Percentiles rank a stretch among this genome's conserved stretches.
phyloP scores from a whole-genome alignment of 148 eudicot genomes.

The Dianthus caryophyllus region DNA sequence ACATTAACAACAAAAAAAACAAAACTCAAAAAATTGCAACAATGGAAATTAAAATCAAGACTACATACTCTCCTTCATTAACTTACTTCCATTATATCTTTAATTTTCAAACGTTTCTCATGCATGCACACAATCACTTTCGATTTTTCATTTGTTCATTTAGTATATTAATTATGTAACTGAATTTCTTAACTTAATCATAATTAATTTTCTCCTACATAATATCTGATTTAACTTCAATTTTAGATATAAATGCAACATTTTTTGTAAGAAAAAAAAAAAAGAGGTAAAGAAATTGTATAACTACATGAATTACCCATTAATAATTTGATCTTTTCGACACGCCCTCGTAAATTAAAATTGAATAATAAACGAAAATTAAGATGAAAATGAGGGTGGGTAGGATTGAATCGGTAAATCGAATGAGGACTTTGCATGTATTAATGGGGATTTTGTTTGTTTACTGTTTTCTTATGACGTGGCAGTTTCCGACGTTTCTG shows the following conservation, averaged over 20 bases:
- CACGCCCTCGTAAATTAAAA: neutral
- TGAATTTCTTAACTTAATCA: too few species aligned
- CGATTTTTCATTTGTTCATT: too few species aligned
- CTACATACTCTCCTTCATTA: neutral
- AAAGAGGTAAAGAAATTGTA: neutral
- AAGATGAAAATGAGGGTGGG: constrained; percentile 15
- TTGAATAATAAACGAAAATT: neutral
- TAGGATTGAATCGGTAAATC: constrained; percentile 49
- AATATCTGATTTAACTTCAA: too few species aligned
- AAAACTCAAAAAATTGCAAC: neutral
- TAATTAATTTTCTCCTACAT: too few species aligned
- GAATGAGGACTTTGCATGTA: constrained; percentile 54
- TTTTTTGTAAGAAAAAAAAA: too few species aligned
- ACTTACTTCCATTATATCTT: neutral
- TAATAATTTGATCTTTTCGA: too few species aligned
- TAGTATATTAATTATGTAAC: neutral
- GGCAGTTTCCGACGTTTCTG: constrained; percentile 54
- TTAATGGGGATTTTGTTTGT: constrained; percentile 45
- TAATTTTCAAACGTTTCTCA: neutral
- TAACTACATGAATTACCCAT: neutral
- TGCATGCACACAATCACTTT: neutral
- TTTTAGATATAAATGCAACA: too few species aligned
- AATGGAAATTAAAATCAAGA: too few species aligned
- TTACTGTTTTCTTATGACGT: constrained; percentile 41
- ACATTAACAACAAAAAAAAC: too few species aligned